Evolutionary conservation across 1,284 basidiomycete species (phyloP), one percentile per base, ranked within the genome.

Genomic region (Cutaneotrichosporon cavernicola): DNA sequence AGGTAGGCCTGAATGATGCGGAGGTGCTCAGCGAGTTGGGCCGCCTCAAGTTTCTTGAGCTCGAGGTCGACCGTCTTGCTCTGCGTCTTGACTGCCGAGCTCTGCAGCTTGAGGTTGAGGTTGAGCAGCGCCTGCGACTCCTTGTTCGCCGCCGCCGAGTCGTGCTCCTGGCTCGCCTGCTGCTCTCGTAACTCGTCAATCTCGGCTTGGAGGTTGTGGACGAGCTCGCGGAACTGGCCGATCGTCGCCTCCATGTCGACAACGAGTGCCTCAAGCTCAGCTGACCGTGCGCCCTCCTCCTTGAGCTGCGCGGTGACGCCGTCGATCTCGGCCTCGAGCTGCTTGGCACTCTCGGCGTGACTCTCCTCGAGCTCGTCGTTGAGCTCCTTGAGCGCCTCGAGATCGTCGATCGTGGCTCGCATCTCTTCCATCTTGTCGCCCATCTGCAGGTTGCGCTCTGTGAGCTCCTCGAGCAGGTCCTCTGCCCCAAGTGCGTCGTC

Each of bases 361-460:
- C 91, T 93, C 81, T 99, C 96, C 79, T 99, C 97, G 3, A 99
- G 85, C 80, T 99, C 97, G 70, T 99, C 96, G 68, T 89, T 93
- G 61, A 99, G 88, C 72, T 98, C 95, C 78, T 95, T 92, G 58
- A 99, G 86, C 14, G 95, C 88, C 75, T 99, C 96, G 16, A 97
- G 86, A 74, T 99, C 96, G 75, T 98, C 96, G 59, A 98, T 93
- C 0, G 90, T 91, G 61, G 91, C 89, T 6, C 90, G 86, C 89
- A 98, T 94, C 80, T 97, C 92, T 74, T 98, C 96, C 69, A 98
- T 92, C 67, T 91, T 90, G 84, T 97, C 94, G 69, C 90, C 89
- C 58, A 97, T 86, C 80, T 89, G 87, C 26, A 97, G 84, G 76
- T 98, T 99, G 30, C 93, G 88, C 75, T 98, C 97, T 0, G 96